Evolutionary conservation across 1,284 basidiomycete genomes (phyloP).

Genomic region (Rhodotorula glutinis): DNA sequence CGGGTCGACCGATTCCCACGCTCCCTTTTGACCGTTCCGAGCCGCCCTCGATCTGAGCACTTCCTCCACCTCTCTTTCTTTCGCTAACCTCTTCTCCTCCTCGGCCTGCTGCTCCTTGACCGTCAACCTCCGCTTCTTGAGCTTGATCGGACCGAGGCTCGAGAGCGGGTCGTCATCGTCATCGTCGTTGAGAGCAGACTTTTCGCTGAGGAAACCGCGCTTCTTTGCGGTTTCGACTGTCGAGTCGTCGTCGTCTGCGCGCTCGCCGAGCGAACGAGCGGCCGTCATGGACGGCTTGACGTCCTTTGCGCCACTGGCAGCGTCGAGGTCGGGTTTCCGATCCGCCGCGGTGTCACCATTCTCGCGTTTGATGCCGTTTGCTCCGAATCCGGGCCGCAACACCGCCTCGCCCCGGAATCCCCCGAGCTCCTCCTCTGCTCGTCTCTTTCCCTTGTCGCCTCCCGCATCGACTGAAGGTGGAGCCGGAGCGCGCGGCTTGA

Average conservation of each 20-base stretch:
- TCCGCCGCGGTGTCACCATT: not conserved
- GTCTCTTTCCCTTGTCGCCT: slow-evolving; percentile 1
- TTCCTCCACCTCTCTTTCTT: slow-evolving; percentile 14
- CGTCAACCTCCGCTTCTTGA: slow-evolving; percentile 36
- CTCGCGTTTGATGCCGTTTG: slow-evolving; percentile 4
- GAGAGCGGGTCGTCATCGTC: slow-evolving; percentile 37
- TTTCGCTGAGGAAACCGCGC: slow-evolving; percentile 26
- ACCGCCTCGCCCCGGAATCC: slow-evolving; percentile 2
- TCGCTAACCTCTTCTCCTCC: not conserved
- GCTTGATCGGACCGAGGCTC: slow-evolving; percentile 11
- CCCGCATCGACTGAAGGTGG: not conserved
- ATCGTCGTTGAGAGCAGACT: slow-evolving; percentile 21
- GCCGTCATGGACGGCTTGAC: not conserved
- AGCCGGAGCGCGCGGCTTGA: slow-evolving; percentile 44
- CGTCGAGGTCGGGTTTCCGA: not conserved
- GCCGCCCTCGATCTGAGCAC: slow-evolving; percentile 3
- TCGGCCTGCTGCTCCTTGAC: slow-evolving; percentile 32
- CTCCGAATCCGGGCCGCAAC: not conserved
- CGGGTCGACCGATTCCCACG: not conserved
- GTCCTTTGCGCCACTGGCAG: too few relatives aligned
- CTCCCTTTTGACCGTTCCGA: not conserved
- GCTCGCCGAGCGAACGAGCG: not conserved
- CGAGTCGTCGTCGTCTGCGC: slow-evolving; percentile 10
- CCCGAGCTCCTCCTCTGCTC: slow-evolving; percentile 8
- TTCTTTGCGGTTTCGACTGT: not conserved